Base-by-base conservation (phyloP, 768 basidiomycete genomes). In the Russula lepida region DNA sequence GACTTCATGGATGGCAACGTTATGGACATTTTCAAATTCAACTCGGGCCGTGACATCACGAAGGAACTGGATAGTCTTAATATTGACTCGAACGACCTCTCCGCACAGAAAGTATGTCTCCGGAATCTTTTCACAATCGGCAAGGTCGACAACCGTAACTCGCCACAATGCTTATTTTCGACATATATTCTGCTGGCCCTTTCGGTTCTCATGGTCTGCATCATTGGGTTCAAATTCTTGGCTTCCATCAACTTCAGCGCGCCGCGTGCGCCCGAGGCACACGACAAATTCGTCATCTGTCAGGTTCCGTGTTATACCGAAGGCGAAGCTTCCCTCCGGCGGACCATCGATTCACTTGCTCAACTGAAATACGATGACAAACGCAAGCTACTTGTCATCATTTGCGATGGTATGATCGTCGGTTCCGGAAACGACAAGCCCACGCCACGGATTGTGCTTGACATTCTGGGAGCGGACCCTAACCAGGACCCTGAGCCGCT, bases 261-360 rank as follows among this genome's bases (percentile, higher is more conserved):
- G 3, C 72, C 83, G 19, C 84, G 92, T 59, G 88, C 89, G 6
- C 94, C 93, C 0, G 94, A 95, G 74, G 89, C 94, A 68, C 92
- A 94, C 70, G 93, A 97, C 77, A 95, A 97, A 74, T 95, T 97
- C 67, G 89, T 97, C 64, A 92, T 95, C 68, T 98, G 95, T 71
- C 95, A 98, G 70, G 93, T 98, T 0, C 95, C 95, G 30, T 98
- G 95, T 81, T 98, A 98, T 71, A 98, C 95, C 3, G 95, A 98
- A 79, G 95, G 94, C 65, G 89, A 94, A 64, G 71, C 77, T 15
- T 97, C 92, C 6, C 77, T 98, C 54, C 81, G 89, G 52, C 79
- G 78, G 67, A 97, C 94, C 2, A 95, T 99, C 70, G 93, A 98
- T 71, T 95, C 94, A 5, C 77, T 99, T 59, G 92, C 95, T 2